Evolutionary conservation across 352 stramenopile species (phyloP), one percentile per base, ranked within the genome.

Genomic region (Phytophthora idaei): DNA sequence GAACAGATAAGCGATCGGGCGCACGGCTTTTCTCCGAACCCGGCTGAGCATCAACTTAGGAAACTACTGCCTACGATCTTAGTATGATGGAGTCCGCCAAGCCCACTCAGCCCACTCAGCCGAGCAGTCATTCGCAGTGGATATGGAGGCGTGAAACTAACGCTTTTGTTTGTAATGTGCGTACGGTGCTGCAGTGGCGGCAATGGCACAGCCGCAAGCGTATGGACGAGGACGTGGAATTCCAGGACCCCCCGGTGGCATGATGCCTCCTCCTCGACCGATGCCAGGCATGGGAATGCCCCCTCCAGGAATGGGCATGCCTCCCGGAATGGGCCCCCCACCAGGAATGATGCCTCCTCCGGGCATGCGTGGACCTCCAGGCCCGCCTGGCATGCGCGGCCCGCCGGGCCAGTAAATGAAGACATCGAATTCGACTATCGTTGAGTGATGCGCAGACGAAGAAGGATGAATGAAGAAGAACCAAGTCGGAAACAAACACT

Each of bases 1-100:
- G 85, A 93, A 95, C 85, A 91, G 84, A 93, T 95, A 95, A 84
- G 82, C 71, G 82, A 91, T 65, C 74, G 82, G 79, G 77, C 45
- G 82, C 44, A 77, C 81, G 80, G 82, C 69, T 89, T 73, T 52
- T 63, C 45, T 84, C 82, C 86, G 86, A 94, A 92, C 86, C 80
- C 76, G 72, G 67, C 65, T 88, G 78, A 87, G 76, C 80, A 87
- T 70, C 47, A 66, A 62, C 28, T 74, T 67, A 76, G 59, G 63
- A 85, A 83, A 76, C 61, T 90, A 90, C 80, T 93, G 83, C 83
- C 78, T 87, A 78, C 70, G 81, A 92, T 92, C 85, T 93, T 92
- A 92, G 82, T 78, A 90, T 95, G 85, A 94, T 96, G 83, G 87
- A 74, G 36, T 27, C 52, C 44, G 41, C 42, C 50, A 12, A 55